phyloP scores from a whole-genome alignment of 306 rosid genomes.

The Cucurbita maxima region DNA sequence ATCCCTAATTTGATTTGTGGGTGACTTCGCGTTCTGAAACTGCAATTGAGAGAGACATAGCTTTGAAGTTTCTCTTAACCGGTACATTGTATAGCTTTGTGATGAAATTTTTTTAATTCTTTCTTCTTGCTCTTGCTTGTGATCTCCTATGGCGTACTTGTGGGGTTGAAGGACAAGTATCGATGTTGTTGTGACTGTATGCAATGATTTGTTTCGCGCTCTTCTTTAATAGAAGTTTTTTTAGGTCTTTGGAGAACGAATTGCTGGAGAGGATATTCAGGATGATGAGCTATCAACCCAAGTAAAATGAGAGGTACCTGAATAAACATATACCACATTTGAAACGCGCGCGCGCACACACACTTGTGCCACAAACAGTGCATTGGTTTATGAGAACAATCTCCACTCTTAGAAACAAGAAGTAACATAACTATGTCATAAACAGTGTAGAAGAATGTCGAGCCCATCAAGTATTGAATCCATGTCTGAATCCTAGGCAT shows the following conservation, averaged over 20 bases:
- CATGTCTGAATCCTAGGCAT: too few relatives aligned
- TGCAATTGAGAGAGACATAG: background rate
- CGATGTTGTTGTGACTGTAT: slow-evolving; percentile 17
- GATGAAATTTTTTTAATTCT: background rate
- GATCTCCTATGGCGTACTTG: background rate
- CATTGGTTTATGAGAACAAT: too few relatives aligned
- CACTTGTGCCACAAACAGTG: too few relatives aligned
- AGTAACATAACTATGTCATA: too few relatives aligned
- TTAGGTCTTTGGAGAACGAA: slow-evolving; percentile 36
- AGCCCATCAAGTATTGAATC: too few relatives aligned
- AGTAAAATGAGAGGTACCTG: too few relatives aligned
- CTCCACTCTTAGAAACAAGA: too few relatives aligned
- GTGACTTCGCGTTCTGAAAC: background rate
- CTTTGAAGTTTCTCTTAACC: background rate
- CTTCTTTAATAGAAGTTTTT: slow-evolving; percentile 32
- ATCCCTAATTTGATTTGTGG: background rate
- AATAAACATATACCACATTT: too few relatives aligned
- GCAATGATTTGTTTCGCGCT: slow-evolving; percentile 9
- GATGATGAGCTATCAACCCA: slow-evolving; percentile 15
- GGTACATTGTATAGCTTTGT: background rate
- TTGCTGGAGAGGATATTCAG: slow-evolving; percentile 28
- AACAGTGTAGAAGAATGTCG: too few relatives aligned
- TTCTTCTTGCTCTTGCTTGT: background rate
- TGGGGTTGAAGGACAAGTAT: background rate
- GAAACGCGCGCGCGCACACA: too few relatives aligned